Evolutionary conservation across 257 asterid genomes (phyloP), one percentile per base, ranked within the genome.

Genomic region (Rubia yunnanensis): DNA sequence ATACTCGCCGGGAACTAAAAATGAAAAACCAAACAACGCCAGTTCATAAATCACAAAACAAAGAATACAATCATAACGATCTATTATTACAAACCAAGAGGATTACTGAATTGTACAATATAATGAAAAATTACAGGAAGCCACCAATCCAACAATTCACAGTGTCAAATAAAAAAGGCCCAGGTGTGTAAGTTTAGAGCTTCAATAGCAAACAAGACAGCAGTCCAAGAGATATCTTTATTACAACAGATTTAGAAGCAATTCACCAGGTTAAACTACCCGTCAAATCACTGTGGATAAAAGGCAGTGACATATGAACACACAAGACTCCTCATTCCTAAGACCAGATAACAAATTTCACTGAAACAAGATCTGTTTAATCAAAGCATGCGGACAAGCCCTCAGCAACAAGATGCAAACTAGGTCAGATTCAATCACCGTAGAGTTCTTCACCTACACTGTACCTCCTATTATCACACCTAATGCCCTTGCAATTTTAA

Each of bases 1-100:
- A 82, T 92, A 92, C 41, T 92, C 98, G 38, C 91, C 80, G 6
- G 95, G 94, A 80, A 92, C 98, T 92, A 83, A 67, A 71, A 53
- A 81, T 71, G 35, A 72, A 64, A 70, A 76, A 69, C 53, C 49
- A 58, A 50, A 63, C 48, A 65, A 70, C 52, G 76, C 76, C 75
- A 79, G 59, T 36, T 46, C 14, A 20, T 9, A 50, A 7, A 50
- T 20, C 57, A 50, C 14, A 50, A 8, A 49, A 35, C 4, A 22
- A 58, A 4, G 0, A 59, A 4, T 14, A 27, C 63, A 30, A 15
- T 58, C 39, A 58, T 30, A 2, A 18, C 15, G 63, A 28, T 58
- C 26, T 5, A 10, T 54, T 54, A 54, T 23, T 23, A 30, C 60
- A 23, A 54, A 24, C 31, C 30, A 54, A 23, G 17, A 54, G 11